Percentiles rank a stretch among this genome's conserved stretches.
phyloP scores from a whole-genome alignment of 2,329 filamentous ascomycete genomes.

The Pseudocercospora vitis region DNA sequence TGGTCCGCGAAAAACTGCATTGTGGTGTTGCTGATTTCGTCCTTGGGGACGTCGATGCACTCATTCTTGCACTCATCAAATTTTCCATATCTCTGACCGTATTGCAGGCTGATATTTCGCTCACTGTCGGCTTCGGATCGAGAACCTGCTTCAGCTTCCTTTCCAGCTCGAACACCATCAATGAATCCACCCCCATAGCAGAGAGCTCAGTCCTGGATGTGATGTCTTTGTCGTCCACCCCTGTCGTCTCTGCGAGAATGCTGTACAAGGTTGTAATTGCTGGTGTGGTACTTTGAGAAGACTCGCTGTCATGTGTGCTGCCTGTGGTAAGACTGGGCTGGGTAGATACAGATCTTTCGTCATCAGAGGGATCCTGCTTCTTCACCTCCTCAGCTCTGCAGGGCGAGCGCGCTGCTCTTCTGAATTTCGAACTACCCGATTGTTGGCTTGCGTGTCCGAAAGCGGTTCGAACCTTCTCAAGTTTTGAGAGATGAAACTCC shows the following conservation, averaged over 20 bases:
- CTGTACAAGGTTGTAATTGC: conserved; percentile 5
- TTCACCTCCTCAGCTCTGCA: too few relatives aligned
- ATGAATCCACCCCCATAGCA: conserved; percentile 21
- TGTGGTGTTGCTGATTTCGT: background rate
- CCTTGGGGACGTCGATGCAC: background rate
- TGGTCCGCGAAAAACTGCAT: background rate
- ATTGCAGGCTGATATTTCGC: conserved; percentile 16
- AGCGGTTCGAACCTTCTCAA: conserved; percentile 14
- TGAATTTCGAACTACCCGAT: too few relatives aligned
- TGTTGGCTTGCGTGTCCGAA: conserved; percentile 9
- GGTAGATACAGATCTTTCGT: background rate
- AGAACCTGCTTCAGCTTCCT: conserved; percentile 14
- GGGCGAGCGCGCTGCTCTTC: background rate
- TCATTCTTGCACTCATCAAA: conserved; percentile 10
- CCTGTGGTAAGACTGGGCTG: background rate
- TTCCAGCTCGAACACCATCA: conserved; percentile 24
- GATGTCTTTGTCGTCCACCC: conserved; percentile 13
- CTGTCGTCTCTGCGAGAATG: conserved; percentile 15
- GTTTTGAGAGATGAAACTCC: conserved; percentile 17
- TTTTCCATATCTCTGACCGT: conserved; percentile 20
- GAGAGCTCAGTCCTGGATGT: conserved; percentile 15
- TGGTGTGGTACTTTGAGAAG: conserved; percentile 5
- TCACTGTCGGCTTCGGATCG: conserved; percentile 10
- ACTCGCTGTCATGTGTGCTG: background rate
- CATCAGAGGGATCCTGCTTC: background rate